Evolutionary conservation across 805 yeast species (phyloP).

Genomic region (Jamesozyma jinghongensis): DNA sequence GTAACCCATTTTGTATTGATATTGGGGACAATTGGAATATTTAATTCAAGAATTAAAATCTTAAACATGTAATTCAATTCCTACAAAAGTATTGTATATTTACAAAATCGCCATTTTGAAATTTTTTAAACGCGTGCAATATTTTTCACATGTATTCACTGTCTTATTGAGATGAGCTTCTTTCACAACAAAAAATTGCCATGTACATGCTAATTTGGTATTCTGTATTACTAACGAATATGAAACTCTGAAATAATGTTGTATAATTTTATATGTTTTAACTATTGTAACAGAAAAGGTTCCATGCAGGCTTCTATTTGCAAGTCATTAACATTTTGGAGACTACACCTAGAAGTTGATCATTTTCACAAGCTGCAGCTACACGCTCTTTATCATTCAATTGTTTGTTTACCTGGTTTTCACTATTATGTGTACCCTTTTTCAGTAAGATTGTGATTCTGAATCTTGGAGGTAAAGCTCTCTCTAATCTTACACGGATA

Average conservation of each 20-base stretch:
- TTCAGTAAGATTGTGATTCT: conserved; percentile 72
- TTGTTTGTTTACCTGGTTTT: conserved; percentile 91
- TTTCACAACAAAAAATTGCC: no score
- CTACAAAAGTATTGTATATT: no score
- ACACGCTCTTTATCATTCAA: conserved; percentile 95
- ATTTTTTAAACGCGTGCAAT: no score
- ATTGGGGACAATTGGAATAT: no score
- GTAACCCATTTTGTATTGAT: conserved; percentile 43
- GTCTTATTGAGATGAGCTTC: no score
- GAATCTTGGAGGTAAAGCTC: conserved; percentile 79
- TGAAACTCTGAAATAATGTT: no score
- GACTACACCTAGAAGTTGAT: conserved; percentile 80
- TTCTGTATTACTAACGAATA: no score
- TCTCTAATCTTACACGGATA: conserved; percentile 79
- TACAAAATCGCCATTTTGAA: no score
- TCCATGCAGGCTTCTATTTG: conserved; percentile 19
- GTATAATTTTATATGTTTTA: neutral
- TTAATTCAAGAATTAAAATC: neutral
- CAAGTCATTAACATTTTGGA: conserved; percentile 88
- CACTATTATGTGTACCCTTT: conserved; percentile 93
- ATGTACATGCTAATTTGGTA: no score
- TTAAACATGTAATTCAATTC: no score
- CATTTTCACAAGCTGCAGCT: conserved; percentile 97
- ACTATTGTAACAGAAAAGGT: no score
- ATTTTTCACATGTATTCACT: no score